These are phyloP conservation scores for Bruguiera hainesii DNA, from an alignment of 441 rosid species.

Conservation along the genomic window DNA sequence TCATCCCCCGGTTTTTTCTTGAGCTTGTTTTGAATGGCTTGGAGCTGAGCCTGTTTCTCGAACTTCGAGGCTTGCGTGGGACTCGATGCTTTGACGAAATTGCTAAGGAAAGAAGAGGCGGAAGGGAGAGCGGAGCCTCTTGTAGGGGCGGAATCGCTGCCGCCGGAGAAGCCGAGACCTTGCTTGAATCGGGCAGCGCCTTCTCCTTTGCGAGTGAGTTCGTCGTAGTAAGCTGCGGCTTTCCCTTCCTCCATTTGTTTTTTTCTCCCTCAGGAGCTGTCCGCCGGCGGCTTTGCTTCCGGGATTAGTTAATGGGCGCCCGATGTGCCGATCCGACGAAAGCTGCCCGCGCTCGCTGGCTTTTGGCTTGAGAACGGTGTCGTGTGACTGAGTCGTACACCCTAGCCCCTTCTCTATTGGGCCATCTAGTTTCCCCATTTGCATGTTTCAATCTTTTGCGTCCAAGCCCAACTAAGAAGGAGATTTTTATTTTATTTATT, in stretches of 20 bases:
- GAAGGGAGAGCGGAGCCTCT: constrained; percentile 49
- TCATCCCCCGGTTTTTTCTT: constrained; percentile 48
- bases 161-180: constrained; percentile 82
- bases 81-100: constrained; percentile 68
- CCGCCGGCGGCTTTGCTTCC: background rate
- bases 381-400: no score
- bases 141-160: constrained; percentile 32
- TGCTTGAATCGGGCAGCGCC: constrained; percentile 97
- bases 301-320: background rate
- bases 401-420: no score
- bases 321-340: background rate
- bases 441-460: no score
- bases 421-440: no score
- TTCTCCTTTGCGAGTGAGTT: constrained; percentile 80
- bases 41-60: constrained; percentile 59
- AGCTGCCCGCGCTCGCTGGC: background rate
- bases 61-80: constrained; percentile 42
- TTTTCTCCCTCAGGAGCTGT: background rate
- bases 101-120: constrained; percentile 57
- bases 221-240: constrained; percentile 92
- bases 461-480: no score
- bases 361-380: no score
- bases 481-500: no score
- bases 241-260: constrained; percentile 79
- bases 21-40: constrained; percentile 67